These are phyloP conservation scores for Pseudomassariella vexata DNA, from an alignment of 2,329 filamentous ascomycete species.

Conservation along the genomic window DNA sequence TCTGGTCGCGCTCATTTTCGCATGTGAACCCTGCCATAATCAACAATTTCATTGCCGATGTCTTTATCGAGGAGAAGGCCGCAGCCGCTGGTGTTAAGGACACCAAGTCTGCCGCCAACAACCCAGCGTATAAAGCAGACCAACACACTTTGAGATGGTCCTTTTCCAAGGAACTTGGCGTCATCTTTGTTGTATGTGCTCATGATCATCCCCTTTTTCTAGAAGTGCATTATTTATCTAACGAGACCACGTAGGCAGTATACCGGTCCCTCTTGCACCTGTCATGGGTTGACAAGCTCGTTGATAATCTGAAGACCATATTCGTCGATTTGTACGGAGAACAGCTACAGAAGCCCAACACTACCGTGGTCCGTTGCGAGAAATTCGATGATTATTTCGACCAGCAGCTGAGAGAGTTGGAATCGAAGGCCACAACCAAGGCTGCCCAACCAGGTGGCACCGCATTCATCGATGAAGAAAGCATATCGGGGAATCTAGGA, in stretches of 20 bases:
- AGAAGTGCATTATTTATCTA: conserved; percentile 11
- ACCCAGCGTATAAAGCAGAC: conserved; percentile 79
- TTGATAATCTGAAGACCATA: conserved; percentile 89
- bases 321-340: conserved; percentile 88
- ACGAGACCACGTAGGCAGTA: conserved; percentile 65
- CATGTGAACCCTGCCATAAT: conserved; percentile 76
- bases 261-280: conserved; percentile 94
- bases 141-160: conserved; percentile 96
- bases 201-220: conserved; percentile 1
- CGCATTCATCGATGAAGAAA: conserved; percentile 23
- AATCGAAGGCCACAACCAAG: conserved; percentile 39
- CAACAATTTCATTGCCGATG: conserved; percentile 91
- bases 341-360: conserved; percentile 75
- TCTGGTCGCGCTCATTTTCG: conserved; percentile 88
- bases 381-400: conserved; percentile 92
- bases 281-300: conserved; percentile 93
- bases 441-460: conserved; percentile 17
- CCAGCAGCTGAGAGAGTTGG: conserved; percentile 81
- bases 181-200: conserved; percentile 82
- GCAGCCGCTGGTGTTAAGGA: conserved; percentile 56
- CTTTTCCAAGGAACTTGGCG: conserved; percentile 80
- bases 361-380: conserved; percentile 69
- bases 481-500: conserved; percentile 26
- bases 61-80: conserved; percentile 93
- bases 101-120: conserved; percentile 51